Base-by-base conservation (phyloP, 345 rosid genomes). In the Eucalyptus sp. region DNA sequence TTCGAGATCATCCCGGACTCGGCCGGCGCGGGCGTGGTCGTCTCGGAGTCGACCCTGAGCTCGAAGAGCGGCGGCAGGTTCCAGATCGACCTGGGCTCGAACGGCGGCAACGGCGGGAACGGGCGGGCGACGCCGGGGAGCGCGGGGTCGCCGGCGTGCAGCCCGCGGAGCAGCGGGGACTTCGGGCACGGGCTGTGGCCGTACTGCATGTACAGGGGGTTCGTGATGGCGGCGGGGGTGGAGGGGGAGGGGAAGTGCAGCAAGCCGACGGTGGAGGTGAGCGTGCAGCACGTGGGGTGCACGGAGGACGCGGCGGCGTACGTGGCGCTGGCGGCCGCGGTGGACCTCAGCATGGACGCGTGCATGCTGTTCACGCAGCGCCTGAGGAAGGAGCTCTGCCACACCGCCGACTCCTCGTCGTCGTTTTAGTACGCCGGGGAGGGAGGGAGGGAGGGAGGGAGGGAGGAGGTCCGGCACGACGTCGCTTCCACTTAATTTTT, bases 311-410 rank as follows among this genome's bases (percentile, higher is more conserved):
- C 99, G 14, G 99, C 99, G 50, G 96, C 98, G 86, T 96, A 89
- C 92, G 99, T 97, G 91, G 99, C 99, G 7, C 91, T 97, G 14
- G 95, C 99, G 7, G 99, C 99, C 15, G 98, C 99, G 88, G 89
- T 97, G 64, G 99, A 97, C 93, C 56, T 97, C 88, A 97, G 99
- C 89, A 94, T 97, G 96, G 99, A 97, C 88, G 99, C 99, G 13
- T 97, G 99, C 92, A 91, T 93, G 93, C 94, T 96, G 25, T 97
- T 97, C 92, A 95, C 97, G 85, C 98, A 96, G 84, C 95, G 97
- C 71, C 92, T 97, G 88, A 94, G 99, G 90, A 96, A 96, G 89
- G 99, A 96, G 92, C 98, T 97, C 16, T 94, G 93, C 71, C 94
- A 93, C 27, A 90, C 93, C 48, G 48, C 10, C 48, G 48, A 50